Percentiles rank a stretch among this genome's conserved stretches.
phyloP scores from a whole-genome alignment of 164 flowering plant genomes.

The Vitis amurensis region DNA sequence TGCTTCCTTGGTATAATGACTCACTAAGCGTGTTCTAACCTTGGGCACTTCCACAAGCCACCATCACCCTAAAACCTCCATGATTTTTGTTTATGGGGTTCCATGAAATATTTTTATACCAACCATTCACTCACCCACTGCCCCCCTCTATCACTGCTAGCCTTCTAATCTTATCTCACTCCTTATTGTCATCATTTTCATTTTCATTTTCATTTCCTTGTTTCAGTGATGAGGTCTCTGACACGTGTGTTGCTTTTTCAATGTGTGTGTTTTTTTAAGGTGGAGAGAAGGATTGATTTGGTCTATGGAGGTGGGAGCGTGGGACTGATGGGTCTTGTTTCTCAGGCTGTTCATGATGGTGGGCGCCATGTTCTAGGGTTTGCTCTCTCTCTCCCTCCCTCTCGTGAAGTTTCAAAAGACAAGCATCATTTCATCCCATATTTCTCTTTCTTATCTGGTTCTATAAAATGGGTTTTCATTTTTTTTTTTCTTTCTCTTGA shows the following conservation, averaged over 20 bases:
- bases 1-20: constrained; percentile 64
- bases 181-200: not conserved
- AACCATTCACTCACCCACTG: constrained; percentile 3
- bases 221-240: constrained; percentile 21
- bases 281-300: constrained; percentile 93
- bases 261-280: constrained; percentile 47
- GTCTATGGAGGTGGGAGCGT: constrained; percentile 98
- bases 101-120: constrained; percentile 6
- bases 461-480: constrained; percentile 3
- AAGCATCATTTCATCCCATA: constrained; percentile 14
- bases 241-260: constrained; percentile 4
- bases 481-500: not conserved
- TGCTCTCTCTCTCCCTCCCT: constrained; percentile 32
- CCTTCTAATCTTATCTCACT: not conserved
- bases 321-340: constrained; percentile 98
- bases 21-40: constrained; percentile 42
- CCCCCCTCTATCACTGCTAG: too few relatives aligned
- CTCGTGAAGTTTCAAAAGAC: constrained; percentile 7
- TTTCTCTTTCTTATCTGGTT: constrained; percentile 20
- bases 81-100: constrained; percentile 38
- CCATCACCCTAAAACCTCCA: constrained; percentile 17
- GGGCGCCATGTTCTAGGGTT: constrained; percentile 99
- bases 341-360: constrained; percentile 98
- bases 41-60: constrained; percentile 21
- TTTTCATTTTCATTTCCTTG: constrained; percentile 1